These are phyloP conservation scores for Naganishia kalamii DNA, from an alignment of 768 basidiomycete species.

Conservation along the genomic window DNA sequence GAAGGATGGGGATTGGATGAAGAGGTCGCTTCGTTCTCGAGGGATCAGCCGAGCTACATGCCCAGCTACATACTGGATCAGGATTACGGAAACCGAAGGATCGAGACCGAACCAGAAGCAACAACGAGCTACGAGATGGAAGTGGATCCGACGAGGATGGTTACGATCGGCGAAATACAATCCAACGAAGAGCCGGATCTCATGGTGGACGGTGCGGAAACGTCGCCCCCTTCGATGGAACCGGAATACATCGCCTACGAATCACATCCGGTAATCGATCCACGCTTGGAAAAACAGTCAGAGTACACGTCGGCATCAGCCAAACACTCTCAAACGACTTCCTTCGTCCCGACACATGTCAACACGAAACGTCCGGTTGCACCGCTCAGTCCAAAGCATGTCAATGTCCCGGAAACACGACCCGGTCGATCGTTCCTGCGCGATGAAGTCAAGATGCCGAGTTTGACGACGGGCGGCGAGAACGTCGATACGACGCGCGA, in stretches of 20 bases:
- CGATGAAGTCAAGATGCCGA: neutral
- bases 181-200: neutral
- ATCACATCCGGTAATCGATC: neutral
- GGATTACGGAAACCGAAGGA: neutral
- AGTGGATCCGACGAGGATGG: neutral
- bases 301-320: neutral
- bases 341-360: neutral
- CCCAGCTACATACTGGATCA: no score
- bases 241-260: neutral
- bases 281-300: neutral
- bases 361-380: neutral
- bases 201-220: neutral
- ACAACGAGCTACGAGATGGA: neutral
- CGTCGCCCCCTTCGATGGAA: neutral
- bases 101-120: neutral
- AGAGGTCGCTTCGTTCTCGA: neutral
- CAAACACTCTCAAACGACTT: neutral
- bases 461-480: neutral
- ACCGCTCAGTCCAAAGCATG: conserved; percentile 5
- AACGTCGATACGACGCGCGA: neutral
- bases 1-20: conserved; percentile 8
- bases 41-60: neutral
- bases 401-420: conserved; percentile 11
- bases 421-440: neutral
- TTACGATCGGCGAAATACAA: neutral